phyloP scores from a whole-genome alignment of 352 stramenopile species.

The Pythium phragmiticola region DNA sequence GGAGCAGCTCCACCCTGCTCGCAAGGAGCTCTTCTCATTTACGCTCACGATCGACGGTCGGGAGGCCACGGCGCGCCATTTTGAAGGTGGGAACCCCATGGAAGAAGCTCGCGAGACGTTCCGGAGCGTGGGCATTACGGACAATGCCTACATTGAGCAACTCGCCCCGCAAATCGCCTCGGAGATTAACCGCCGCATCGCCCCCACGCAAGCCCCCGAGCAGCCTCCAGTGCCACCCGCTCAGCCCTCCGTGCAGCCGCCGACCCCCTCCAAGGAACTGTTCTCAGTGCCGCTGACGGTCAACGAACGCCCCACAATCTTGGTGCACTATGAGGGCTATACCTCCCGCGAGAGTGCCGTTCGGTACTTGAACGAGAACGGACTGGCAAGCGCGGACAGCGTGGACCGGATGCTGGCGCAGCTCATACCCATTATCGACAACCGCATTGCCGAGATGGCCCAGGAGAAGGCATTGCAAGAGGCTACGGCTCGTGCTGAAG shows the following conservation, averaged over 20 bases:
- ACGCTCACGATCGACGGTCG: conserved; percentile 49
- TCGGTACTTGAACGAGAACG: conserved; percentile 61
- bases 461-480: conserved; percentile 34
- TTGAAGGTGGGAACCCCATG: conserved; percentile 55
- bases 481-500: conserved; percentile 14
- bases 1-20: conserved; percentile 46
- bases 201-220: conserved; percentile 3
- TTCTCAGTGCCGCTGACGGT: conserved; percentile 71
- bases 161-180: conserved; percentile 58
- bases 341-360: conserved; percentile 57
- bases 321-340: conserved; percentile 66
- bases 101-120: conserved; percentile 60
- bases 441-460: conserved; percentile 41
- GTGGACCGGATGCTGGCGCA: conserved; percentile 45
- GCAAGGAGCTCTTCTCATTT: conserved; percentile 63
- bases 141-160: conserved; percentile 52
- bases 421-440: conserved; percentile 62
- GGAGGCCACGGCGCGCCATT: conserved; percentile 57
- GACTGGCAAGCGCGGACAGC: conserved; percentile 36
- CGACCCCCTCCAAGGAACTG: conserved; percentile 36
- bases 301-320: conserved; percentile 40
- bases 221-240: background rate
- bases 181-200: conserved; percentile 54
- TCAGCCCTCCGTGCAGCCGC: background rate
- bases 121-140: conserved; percentile 39